These are phyloP conservation scores for Paxillus involutus DNA, from an alignment of 768 basidiomycete species.

Conservation along the genomic window DNA sequence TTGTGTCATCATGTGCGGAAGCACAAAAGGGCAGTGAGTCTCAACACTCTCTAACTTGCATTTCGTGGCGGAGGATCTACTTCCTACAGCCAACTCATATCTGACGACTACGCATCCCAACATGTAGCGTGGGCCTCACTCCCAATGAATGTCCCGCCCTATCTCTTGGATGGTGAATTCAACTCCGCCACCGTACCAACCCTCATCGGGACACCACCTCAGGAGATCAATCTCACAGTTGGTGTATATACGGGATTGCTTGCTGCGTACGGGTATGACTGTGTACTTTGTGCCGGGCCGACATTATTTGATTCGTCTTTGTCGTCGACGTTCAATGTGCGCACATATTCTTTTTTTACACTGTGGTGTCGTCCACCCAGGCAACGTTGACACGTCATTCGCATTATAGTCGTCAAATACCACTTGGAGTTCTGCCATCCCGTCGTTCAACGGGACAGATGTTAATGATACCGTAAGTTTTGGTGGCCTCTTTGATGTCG, in stretches of 20 bases:
- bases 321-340: conserved; percentile 26
- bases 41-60: background rate
- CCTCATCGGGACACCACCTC: conserved; percentile 27
- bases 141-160: conserved; percentile 20
- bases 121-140: conserved; percentile 26
- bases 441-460: conserved; percentile 16
- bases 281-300: conserved; percentile 25
- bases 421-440: conserved; percentile 10
- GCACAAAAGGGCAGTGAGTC: conserved; percentile 17
- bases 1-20: conserved; percentile 1
- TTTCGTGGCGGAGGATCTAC: no score
- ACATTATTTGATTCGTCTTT: conserved; percentile 19
- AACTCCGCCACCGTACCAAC: conserved; percentile 16
- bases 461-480: conserved; percentile 22
- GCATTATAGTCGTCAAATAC: conserved; percentile 14
- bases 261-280: conserved; percentile 20
- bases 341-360: background rate
- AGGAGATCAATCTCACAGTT: conserved; percentile 26
- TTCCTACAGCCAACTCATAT: no score
- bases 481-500: conserved; percentile 14
- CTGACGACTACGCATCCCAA: background rate
- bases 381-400: background rate
- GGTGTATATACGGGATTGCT: conserved; percentile 10
- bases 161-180: conserved; percentile 10
- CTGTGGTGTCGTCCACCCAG: background rate